phyloP scores from a whole-genome alignment of 2,329 filamentous ascomycete species.

The Triangularia verruculosa region DNA sequence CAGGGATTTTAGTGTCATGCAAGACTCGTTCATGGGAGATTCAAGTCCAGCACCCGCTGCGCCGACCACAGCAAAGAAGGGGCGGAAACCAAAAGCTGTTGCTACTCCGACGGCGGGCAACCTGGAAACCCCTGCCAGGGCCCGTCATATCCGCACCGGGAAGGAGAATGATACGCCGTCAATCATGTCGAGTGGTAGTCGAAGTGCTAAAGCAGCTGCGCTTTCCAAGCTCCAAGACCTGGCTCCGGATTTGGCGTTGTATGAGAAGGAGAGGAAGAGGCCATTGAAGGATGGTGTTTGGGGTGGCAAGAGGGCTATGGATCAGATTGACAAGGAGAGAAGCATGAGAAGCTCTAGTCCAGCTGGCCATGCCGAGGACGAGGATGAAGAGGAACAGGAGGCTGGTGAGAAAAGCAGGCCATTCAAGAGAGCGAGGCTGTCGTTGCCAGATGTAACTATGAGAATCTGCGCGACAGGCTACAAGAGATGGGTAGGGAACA shows the following conservation, averaged over 20 bases:
- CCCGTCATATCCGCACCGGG: slow-evolving; percentile 52
- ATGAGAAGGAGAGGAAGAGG: slow-evolving; percentile 91
- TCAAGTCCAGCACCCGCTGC: slow-evolving; percentile 22
- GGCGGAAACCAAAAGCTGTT: slow-evolving; percentile 10
- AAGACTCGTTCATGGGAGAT: slow-evolving; percentile 44
- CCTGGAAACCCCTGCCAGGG: slow-evolving; percentile 40
- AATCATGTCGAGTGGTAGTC: slow-evolving; percentile 63
- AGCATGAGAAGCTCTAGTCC: slow-evolving; percentile 41
- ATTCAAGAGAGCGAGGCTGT: slow-evolving; percentile 60
- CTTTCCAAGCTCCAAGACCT: slow-evolving; percentile 71
- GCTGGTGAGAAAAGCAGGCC: slow-evolving; percentile 49
- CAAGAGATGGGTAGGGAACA: slow-evolving; percentile 72
- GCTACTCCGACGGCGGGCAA: slow-evolving; percentile 21
- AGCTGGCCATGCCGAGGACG: slow-evolving; percentile 20
- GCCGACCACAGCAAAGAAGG: slow-evolving; percentile 14
- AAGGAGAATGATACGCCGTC: slow-evolving; percentile 86
- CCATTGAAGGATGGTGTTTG: slow-evolving; percentile 51
- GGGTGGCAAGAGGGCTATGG: slow-evolving; percentile 62
- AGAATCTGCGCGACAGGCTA: slow-evolving; percentile 82
- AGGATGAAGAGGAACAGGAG: slow-evolving; percentile 44
- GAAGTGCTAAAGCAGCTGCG: slow-evolving; percentile 86
- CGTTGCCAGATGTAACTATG: slow-evolving; percentile 64
- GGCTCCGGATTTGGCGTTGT: slow-evolving; percentile 81
- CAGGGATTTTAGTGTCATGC: slow-evolving; percentile 44
- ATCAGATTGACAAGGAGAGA: slow-evolving; percentile 52